Percentiles rank a stretch among this genome's conserved stretches.
phyloP scores from a whole-genome alignment of 2,329 filamentous ascomycete species.

The Grosmannia serpens region DNA sequence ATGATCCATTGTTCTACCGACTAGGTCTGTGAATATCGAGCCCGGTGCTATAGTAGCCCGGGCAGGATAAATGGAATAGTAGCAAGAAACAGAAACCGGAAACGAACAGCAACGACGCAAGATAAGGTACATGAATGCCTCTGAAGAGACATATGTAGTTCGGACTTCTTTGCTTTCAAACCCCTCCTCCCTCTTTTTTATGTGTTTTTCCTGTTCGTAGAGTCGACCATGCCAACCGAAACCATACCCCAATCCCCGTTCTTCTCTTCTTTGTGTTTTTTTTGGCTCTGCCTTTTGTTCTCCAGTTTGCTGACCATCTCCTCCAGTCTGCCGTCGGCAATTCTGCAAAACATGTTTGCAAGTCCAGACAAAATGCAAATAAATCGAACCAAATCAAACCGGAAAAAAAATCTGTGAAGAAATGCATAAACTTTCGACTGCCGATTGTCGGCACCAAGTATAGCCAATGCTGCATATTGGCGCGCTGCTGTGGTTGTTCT shows the following conservation, averaged over 20 bases:
- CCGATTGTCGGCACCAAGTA: not conserved
- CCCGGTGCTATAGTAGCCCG: not conserved
- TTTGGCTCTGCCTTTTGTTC: not conserved
- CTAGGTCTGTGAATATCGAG: not conserved
- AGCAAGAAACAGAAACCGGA: not conserved
- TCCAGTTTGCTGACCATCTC: not conserved
- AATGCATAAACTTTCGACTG: not conserved
- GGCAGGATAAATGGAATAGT: not conserved
- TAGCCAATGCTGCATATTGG: not conserved
- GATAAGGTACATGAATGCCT: not conserved
- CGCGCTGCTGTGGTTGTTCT: not conserved
- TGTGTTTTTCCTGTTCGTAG: not conserved
- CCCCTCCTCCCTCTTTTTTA: not conserved
- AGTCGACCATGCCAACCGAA: not conserved
- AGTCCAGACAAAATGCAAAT: not conserved
- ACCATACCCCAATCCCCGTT: not conserved
- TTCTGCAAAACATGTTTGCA: not conserved
- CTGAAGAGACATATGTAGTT: not conserved
- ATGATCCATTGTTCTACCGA: not conserved
- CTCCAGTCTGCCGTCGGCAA: not conserved
- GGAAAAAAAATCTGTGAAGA: not conserved
- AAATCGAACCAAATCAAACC: not conserved
- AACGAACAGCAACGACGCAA: too few relatives aligned
- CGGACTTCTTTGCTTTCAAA: not conserved
- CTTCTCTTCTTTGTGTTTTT: not conserved